Conservation (phyloP, 2,329 filamentous ascomycete genomes). For the Bipolaris cookei region DNA sequence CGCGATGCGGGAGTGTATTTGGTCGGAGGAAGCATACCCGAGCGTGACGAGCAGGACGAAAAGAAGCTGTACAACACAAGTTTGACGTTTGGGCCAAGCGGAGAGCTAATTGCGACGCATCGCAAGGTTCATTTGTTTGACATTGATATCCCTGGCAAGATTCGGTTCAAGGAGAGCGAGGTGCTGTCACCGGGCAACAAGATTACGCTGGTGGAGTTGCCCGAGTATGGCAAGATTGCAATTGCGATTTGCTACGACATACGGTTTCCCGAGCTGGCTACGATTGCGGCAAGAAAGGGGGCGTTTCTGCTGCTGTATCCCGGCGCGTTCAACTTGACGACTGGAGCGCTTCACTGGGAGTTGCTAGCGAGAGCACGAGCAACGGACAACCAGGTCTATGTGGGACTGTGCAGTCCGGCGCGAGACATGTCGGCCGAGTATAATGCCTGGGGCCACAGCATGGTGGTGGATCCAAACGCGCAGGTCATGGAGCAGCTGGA, state of each 20-base stretch:
- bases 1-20: constrained; percentile 79
- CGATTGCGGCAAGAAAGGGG: constrained; percentile 83
- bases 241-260: constrained; percentile 98
- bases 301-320: constrained; percentile 90
- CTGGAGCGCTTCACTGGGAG: constrained; percentile 89
- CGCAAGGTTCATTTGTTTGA: constrained; percentile 97
- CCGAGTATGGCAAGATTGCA: constrained; percentile 85
- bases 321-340: constrained; percentile 96
- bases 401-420: constrained; percentile 89
- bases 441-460: constrained; percentile 89
- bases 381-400: constrained; percentile 92
- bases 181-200: constrained; percentile 85
- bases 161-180: constrained; percentile 88
- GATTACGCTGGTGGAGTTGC: constrained; percentile 83
- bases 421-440: constrained; percentile 79
- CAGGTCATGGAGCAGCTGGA: constrained; percentile 79
- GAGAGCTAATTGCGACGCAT: constrained; percentile 82
- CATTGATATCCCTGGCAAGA: constrained; percentile 95
- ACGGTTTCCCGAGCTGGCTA: constrained; percentile 92
- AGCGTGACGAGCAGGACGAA: constrained; percentile 63
- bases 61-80: constrained; percentile 91
- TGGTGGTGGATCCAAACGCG: constrained; percentile 88
- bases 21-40: constrained; percentile 90
- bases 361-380: constrained; percentile 82
- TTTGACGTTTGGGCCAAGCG: constrained; percentile 79